phyloP scores from a whole-genome alignment of 225 moss, liverwort and hornwort genomes.

The Pseudoscleropodium purum region DNA sequence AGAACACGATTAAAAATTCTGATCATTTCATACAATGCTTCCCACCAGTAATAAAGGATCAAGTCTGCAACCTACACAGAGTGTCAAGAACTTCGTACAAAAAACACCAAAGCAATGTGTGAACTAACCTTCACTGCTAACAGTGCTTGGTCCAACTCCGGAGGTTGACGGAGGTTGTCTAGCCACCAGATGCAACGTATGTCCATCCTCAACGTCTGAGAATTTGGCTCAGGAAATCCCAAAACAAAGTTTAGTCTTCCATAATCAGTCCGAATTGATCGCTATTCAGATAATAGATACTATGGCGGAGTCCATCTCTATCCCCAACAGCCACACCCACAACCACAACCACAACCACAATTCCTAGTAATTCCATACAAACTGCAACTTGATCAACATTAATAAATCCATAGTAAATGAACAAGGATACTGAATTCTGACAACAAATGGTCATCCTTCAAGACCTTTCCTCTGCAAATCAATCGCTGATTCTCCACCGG shows the following conservation, averaged over 20 bases:
- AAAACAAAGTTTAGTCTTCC: neutral
- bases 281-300: neutral
- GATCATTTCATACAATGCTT: neutral
- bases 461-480: slow-evolving; percentile 91
- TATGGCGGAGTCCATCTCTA: neutral
- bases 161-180: slow-evolving; percentile 69
- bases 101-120: neutral
- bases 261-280: neutral
- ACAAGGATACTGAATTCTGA: slow-evolving; percentile 91
- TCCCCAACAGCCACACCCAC: neutral
- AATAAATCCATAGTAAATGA: neutral
- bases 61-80: slow-evolving; percentile 4
- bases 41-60: neutral
- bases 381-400: neutral
- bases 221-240: slow-evolving; percentile 18
- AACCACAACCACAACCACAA: neutral
- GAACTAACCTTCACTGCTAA: slow-evolving; percentile 25
- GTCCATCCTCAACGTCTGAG: slow-evolving; percentile 97
- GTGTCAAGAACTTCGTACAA: neutral
- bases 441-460: slow-evolving; percentile 88
- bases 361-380: neutral
- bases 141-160: slow-evolving; percentile 37
- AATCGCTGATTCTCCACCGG: slow-evolving; percentile 87
- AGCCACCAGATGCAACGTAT: slow-evolving; percentile 91
- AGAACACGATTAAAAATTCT: neutral